A percentile compares a stretch with the other conserved stretches of the same genome.
Evolutionary conservation across 257 asterid genomes (phyloP).

Genomic region (Leptodermis oblonga): DNA sequence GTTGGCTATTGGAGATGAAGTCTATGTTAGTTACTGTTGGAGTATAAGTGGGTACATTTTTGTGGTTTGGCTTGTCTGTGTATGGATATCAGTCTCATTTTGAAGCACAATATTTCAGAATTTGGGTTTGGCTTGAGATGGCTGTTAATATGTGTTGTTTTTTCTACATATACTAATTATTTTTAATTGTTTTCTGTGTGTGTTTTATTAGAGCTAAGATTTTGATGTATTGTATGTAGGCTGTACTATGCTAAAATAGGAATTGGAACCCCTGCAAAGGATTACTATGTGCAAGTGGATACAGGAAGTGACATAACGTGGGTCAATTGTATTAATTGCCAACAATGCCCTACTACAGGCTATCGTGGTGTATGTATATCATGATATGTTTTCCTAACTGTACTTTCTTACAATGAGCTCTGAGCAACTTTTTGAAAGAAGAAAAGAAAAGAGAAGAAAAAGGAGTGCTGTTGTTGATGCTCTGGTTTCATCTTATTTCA

Average conservation of each 20-base stretch:
- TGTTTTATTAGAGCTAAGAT: not conserved
- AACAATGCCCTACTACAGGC: conserved; percentile 79
- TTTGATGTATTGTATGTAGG: conserved; percentile 38
- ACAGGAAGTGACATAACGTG: conserved; percentile 97
- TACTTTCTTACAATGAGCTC: conserved; percentile 4
- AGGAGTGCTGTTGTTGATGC: not conserved
- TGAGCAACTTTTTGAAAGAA: conserved; percentile 7
- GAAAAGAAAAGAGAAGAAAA: too few species aligned
- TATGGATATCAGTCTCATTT: not conserved
- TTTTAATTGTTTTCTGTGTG: not conserved
- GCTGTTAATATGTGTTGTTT: not conserved
- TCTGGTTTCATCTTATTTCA: conserved; percentile 32
- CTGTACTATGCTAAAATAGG: conserved; percentile 96
- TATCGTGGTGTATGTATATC: conserved; percentile 78
- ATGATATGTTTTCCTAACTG: not conserved
- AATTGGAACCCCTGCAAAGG: conserved; percentile 92
- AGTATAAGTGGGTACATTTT: not conserved
- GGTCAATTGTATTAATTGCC: conserved; percentile 95
- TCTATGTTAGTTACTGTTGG: not conserved
- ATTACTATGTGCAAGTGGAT: conserved; percentile 96
- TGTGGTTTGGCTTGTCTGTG: too few species aligned
- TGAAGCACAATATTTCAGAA: not conserved
- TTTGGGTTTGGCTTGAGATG: not conserved
- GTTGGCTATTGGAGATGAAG: not conserved
- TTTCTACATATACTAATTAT: not conserved